phyloP scores from a whole-genome alignment of 2,329 filamentous ascomycete species.

The Neofusicoccum sp. region DNA sequence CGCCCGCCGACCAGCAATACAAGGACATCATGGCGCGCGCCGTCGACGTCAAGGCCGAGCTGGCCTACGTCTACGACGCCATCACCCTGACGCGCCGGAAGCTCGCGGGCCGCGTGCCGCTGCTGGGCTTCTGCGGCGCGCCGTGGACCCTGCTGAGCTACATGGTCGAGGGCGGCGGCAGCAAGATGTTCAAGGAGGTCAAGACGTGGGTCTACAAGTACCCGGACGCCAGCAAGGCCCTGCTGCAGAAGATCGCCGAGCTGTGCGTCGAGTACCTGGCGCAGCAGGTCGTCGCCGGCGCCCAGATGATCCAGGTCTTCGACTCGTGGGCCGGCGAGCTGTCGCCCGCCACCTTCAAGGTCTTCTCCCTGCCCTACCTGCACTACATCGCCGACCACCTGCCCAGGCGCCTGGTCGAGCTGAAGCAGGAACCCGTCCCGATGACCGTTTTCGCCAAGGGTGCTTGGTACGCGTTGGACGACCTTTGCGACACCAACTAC shows the following conservation, averaged over 20 bases:
- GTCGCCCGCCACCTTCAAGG: conserved; percentile 78
- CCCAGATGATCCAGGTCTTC: conserved; percentile 94
- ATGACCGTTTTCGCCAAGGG: conserved; percentile 99
- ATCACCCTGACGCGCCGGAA: conserved; percentile 90
- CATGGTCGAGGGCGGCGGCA: conserved; percentile 97
- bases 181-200: conserved; percentile 88
- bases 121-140: conserved; percentile 96
- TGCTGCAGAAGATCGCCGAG: conserved; percentile 90
- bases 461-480: conserved; percentile 91
- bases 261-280: conserved; percentile 95
- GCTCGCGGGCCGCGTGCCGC: conserved; percentile 81
- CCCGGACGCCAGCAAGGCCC: conserved; percentile 72
- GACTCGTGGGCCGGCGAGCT: conserved; percentile 98
- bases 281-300: conserved; percentile 87
- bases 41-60: conserved; percentile 81
- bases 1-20: conserved; percentile 83
- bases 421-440: conserved; percentile 78
- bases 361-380: conserved; percentile 85
- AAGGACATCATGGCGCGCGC: conserved; percentile 71
- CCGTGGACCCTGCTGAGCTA: conserved; percentile 98
- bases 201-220: conserved; percentile 98
- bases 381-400: conserved; percentile 80
- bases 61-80: conserved; percentile 94
- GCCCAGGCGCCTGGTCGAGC: conserved; percentile 70
- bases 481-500: conserved; percentile 85